These are phyloP conservation scores for Copromyces sp. DNA, from an alignment of 495 filamentous ascomycete genomes.

Conservation along the genomic window DNA sequence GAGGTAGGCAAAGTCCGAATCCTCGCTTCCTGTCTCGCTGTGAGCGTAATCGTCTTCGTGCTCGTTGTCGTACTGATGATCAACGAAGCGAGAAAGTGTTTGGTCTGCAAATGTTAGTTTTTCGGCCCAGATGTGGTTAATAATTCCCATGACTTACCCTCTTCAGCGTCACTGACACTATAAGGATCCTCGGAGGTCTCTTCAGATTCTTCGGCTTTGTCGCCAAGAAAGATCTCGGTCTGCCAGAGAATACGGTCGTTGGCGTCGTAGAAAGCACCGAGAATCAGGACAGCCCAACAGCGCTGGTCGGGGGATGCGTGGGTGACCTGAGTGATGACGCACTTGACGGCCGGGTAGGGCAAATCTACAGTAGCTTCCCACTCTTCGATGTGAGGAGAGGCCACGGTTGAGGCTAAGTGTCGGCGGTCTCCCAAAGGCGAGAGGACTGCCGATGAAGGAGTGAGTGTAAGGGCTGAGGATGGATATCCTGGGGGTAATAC, in stretches of 20 bases:
- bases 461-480: neutral
- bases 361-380: constrained; percentile 3
- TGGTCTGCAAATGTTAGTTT: neutral
- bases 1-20: neutral
- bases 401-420: neutral
- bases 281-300: constrained; percentile 21
- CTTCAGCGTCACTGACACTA: neutral
- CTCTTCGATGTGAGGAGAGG: neutral
- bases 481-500: neutral
- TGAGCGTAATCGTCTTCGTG: neutral
- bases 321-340: constrained; percentile 8
- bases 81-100: neutral
- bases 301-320: neutral
- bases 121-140: neutral
- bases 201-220: neutral
- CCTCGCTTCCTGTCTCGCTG: neutral
- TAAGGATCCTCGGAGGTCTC: neutral
- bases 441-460: neutral
- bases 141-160: neutral
- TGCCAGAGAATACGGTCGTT: neutral
- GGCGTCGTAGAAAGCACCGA: constrained; percentile 13
- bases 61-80: neutral
- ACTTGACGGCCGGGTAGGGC: constrained; percentile 22
- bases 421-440: neutral
- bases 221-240: neutral